Base-by-base conservation (phyloP, 2,329 filamentous ascomycete species). In the Penicillium olsonii region DNA sequence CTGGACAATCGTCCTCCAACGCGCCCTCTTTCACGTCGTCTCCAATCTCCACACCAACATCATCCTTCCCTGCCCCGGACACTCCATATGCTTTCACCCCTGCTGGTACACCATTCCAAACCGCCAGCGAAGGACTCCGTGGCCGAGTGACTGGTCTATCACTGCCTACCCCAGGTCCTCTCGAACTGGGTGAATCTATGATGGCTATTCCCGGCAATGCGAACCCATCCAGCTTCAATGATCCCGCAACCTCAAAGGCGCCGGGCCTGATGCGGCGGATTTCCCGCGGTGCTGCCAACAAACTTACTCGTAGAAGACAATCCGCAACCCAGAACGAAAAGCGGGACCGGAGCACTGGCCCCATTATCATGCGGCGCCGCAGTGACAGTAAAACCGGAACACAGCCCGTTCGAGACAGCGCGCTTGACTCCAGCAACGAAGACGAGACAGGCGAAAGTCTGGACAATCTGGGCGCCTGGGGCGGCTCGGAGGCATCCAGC, bases 281-380 rank as follows among this genome's bases (percentile, higher is more conserved):
- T 18, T 97, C 94, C 26, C 89, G 88, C 61, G 85, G 87, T 54
- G 90, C 91, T 5, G 84, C 84, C 39, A 86, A 83, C 70, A 85
- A 80, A 73, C 87, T 78, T 68, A 84, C 67, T 33, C 81, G 86
- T 52, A 84, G 91, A 55, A 82, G 92, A 53, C 86, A 87, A 54
- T 95, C 90, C 14, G 91, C 89, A 2, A 86, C 86, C 1, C 82
- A 87, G 37, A 83, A 87, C 17, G 84, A 85, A 53, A 90, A 87
- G 67, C 85, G 92, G 35, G 91, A 96, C 65, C 86, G 88, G 54
- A 96, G 92, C 66, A 87, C 91, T 20, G 94, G 94, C 0, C 94
- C 94, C 2, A 87, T 91, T 48, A 88, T 96, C 44, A 84, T 95
- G 70, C 85, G 92, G 54, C 82, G 90, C 50, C 85, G 92, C 57